Conservation (phyloP, 2,329 filamentous ascomycete species). For the Didymella arachidicola region DNA sequence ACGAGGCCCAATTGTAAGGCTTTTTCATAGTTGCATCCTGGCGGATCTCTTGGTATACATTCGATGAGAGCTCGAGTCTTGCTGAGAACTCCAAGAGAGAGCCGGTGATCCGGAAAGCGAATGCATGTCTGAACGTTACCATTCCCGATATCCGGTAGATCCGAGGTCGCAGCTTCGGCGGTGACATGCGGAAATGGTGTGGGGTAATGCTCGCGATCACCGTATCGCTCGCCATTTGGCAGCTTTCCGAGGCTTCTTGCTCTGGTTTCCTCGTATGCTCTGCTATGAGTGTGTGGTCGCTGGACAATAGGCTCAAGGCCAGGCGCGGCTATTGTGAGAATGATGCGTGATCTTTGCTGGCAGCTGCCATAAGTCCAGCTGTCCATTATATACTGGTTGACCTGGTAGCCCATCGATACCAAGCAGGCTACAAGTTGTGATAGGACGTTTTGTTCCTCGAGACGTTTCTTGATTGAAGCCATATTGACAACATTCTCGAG, state of each 20-base stretch:
- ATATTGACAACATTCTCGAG: constrained; percentile 80
- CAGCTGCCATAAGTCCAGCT: constrained; percentile 73
- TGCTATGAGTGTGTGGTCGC: constrained; percentile 69
- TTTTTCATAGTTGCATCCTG: constrained; percentile 37
- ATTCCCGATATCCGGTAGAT: constrained; percentile 71
- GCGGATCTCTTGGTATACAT: constrained; percentile 65
- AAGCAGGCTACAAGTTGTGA: constrained; percentile 76
- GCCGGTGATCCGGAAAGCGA: constrained; percentile 72
- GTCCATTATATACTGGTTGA: constrained; percentile 71
- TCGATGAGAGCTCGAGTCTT: constrained; percentile 58
- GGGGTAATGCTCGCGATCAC: constrained; percentile 57
- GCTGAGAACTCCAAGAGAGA: constrained; percentile 18
- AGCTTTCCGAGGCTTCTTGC: constrained; percentile 60
- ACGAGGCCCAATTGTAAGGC: constrained; percentile 51
- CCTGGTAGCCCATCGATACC: constrained; percentile 80
- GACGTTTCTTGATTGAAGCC: constrained; percentile 57
- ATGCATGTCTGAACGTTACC: constrained; percentile 69
- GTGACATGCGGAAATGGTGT: constrained; percentile 69
- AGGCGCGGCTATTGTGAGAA: constrained; percentile 75
- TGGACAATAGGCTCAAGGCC: constrained; percentile 64
- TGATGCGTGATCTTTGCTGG: constrained; percentile 72
- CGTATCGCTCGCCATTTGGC: constrained; percentile 59
- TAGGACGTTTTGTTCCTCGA: constrained; percentile 69
- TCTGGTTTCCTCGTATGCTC: constrained; percentile 53
- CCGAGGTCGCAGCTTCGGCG: constrained; percentile 61